Conservation (phyloP, 805 yeast genomes). For the Saturnispora dispora region DNA sequence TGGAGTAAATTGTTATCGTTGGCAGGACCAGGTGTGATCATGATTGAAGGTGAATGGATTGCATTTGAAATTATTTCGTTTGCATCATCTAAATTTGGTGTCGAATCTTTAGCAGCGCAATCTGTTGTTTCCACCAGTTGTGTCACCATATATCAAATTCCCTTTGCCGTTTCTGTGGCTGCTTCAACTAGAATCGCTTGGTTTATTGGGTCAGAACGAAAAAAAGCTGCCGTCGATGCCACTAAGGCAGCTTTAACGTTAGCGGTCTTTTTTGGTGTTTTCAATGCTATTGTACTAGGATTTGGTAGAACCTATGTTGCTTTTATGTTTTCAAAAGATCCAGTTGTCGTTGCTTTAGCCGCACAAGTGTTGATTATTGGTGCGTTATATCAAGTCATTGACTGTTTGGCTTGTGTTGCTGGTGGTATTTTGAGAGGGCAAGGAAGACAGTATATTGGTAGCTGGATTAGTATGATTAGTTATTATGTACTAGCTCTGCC, state of each 20-base stretch:
- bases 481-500: slow-evolving; percentile 61
- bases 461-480: slow-evolving; percentile 45
- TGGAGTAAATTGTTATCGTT: slow-evolving; percentile 38
- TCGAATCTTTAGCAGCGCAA: slow-evolving; percentile 45
- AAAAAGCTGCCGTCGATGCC: slow-evolving; percentile 30
- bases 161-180: slow-evolving; percentile 51
- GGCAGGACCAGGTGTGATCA: slow-evolving; percentile 47
- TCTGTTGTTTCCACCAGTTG: slow-evolving; percentile 37
- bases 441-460: slow-evolving; percentile 61
- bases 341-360: slow-evolving; percentile 44
- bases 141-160: slow-evolving; percentile 44
- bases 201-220: slow-evolving; percentile 36
- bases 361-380: slow-evolving; percentile 48
- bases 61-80: slow-evolving; percentile 50
- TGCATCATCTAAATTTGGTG: slow-evolving; percentile 46
- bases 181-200: slow-evolving; percentile 50
- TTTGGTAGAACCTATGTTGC: slow-evolving; percentile 37
- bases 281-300: slow-evolving; percentile 40
- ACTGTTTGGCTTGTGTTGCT: slow-evolving; percentile 59
- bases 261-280: slow-evolving; percentile 29
- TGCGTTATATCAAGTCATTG: slow-evolving; percentile 62
- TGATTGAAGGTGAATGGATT: slow-evolving; percentile 53
- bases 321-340: slow-evolving; percentile 51
- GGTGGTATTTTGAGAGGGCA: slow-evolving; percentile 76
- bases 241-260: slow-evolving; percentile 31